These are phyloP conservation scores for Pilaira anomala DNA, from an alignment of 192 early-diverging fungal species.

Conservation along the genomic window DNA sequence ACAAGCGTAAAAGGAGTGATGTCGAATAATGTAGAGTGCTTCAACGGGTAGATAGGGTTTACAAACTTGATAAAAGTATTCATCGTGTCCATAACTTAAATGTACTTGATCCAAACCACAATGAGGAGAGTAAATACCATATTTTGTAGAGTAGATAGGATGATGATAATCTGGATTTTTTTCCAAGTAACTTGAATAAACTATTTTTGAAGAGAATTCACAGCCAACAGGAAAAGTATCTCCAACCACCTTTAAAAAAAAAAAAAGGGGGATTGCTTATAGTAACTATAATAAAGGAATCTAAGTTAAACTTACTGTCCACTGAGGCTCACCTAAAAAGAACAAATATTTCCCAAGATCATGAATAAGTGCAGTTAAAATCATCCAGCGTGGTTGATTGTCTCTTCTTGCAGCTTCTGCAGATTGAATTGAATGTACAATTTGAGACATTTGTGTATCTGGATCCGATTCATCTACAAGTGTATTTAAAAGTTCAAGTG, in stretches of 20 bases:
- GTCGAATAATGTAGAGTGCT: constrained; percentile 45
- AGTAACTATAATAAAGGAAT: background rate
- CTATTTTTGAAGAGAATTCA: constrained; percentile 39
- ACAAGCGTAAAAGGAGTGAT: constrained; percentile 50
- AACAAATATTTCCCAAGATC: constrained; percentile 50
- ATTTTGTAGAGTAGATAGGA: constrained; percentile 27
- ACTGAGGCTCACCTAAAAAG: constrained; percentile 46
- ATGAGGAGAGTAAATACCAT: constrained; percentile 45
- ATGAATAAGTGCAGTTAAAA: constrained; percentile 47
- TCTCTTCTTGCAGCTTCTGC: constrained; percentile 47
- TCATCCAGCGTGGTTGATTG: constrained; percentile 47
- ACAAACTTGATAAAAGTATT: constrained; percentile 50
- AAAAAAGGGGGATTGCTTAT: too few relatives aligned
- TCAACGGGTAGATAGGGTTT: constrained; percentile 43
- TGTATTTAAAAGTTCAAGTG: constrained; percentile 39
- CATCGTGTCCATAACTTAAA: constrained; percentile 53
- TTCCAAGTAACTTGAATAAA: constrained; percentile 38
- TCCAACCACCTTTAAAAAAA: constrained; percentile 31
- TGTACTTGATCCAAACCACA: constrained; percentile 48
- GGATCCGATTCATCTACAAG: constrained; percentile 52
- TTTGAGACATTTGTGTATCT: constrained; percentile 48
- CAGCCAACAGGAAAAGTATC: constrained; percentile 59
- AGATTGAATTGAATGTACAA: constrained; percentile 48
- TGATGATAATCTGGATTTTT: constrained; percentile 41
- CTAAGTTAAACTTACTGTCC: constrained; percentile 47